phyloP scores from a whole-genome alignment of 2,329 filamentous ascomycete species.

The Dothidotthia symphoricarpi region DNA sequence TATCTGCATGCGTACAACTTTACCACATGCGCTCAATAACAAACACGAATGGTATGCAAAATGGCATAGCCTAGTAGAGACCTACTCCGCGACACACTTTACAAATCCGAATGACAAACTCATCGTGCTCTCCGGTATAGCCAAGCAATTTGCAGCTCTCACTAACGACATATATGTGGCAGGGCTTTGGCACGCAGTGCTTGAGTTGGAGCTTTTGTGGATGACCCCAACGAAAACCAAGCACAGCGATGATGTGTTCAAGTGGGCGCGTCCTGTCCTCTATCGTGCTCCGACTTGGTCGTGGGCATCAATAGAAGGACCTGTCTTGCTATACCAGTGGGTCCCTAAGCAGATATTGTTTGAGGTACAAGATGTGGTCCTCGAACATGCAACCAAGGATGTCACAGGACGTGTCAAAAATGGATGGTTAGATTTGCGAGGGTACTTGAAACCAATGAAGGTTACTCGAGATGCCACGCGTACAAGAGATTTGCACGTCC shows the following conservation, averaged over 20 bases:
- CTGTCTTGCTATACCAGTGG: background rate
- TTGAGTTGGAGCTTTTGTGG: slow-evolving; percentile 2
- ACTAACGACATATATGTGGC: slow-evolving; percentile 6
- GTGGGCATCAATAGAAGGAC: slow-evolving; percentile 12
- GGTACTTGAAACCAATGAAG: background rate
- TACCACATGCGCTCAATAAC: background rate
- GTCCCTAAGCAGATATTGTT: background rate
- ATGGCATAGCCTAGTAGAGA: background rate
- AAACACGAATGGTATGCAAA: background rate
- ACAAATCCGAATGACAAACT: slow-evolving; percentile 8
- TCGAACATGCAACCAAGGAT: slow-evolving; percentile 7
- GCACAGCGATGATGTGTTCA: background rate
- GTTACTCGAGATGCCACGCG: too few species aligned
- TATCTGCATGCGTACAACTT: background rate
- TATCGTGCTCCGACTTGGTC: slow-evolving; percentile 16
- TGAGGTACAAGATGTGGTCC: slow-evolving; percentile 5
- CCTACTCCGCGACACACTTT: slow-evolving; percentile 2
- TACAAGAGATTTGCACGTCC: too few species aligned
- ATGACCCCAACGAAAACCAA: background rate
- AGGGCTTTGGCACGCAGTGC: slow-evolving; percentile 10
- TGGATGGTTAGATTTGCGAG: slow-evolving; percentile 8
- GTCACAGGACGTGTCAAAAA: slow-evolving; percentile 5
- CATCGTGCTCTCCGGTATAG: slow-evolving; percentile 12
- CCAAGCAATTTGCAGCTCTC: slow-evolving; percentile 4
- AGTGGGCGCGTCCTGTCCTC: background rate